phyloP scores from a whole-genome alignment of 192 early-diverging fungal genomes.

The Coemansia sp. region DNA sequence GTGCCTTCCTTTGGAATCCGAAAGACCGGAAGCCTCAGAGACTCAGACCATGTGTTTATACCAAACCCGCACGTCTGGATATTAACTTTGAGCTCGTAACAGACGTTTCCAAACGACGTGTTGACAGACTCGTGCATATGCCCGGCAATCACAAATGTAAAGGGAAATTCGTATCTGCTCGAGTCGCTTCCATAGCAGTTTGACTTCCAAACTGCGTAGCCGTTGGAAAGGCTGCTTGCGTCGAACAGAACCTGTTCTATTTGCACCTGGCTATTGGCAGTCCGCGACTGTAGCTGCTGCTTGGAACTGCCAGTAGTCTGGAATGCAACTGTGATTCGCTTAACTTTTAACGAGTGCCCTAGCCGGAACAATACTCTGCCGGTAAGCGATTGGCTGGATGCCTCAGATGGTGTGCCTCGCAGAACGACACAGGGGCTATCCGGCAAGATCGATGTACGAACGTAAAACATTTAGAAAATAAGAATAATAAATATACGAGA shows the following conservation, averaged over 20 bases:
- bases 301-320: conserved; percentile 7
- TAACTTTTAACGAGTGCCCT: conserved; percentile 34
- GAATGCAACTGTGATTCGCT: conserved; percentile 17
- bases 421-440: conserved; percentile 17
- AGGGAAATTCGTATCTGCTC: conserved; percentile 25
- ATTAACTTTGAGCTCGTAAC: conserved; percentile 37
- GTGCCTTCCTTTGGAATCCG: conserved; percentile 31
- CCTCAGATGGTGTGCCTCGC: conserved; percentile 33
- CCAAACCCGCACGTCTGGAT: conserved; percentile 42
- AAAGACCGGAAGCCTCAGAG: conserved; percentile 32
- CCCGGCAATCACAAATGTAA: conserved; percentile 35
- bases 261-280: conserved; percentile 4
- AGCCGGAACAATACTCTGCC: conserved; percentile 41
- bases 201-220: conserved; percentile 24
- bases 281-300: conserved; percentile 1
- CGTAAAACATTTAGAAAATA: conserved; percentile 29
- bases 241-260: conserved; percentile 26
- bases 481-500: not conserved
- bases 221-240: conserved; percentile 7
- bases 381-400: conserved; percentile 24
- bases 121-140: conserved; percentile 31
- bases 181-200: not conserved
- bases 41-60: conserved; percentile 41
- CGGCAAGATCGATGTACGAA: conserved; percentile 32
- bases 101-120: conserved; percentile 31